Evolutionary conservation across 2,329 filamentous ascomycete genomes (phyloP).

Genomic region (Penicillium italicum): DNA sequence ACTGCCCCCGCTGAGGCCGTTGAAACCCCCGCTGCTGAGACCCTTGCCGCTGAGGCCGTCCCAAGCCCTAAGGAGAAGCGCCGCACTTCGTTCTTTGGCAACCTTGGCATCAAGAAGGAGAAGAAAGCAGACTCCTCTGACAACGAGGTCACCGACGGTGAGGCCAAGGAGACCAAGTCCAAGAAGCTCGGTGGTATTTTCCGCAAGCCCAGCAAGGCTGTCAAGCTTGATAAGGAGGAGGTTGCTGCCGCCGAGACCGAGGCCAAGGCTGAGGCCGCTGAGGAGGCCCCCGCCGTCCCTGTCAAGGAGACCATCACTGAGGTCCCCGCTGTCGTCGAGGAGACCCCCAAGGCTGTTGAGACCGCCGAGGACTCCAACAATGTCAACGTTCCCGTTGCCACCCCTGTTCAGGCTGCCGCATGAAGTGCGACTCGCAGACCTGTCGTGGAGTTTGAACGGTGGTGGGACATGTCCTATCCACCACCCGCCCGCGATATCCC

Average conservation of each 20-base stretch:
- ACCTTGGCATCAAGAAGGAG: slow-evolving; percentile 51
- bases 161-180: slow-evolving; percentile 41
- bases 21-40: slow-evolving; percentile 31
- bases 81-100: slow-evolving; percentile 54
- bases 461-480: slow-evolving; percentile 38
- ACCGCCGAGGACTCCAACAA: slow-evolving; percentile 34
- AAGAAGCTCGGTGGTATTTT: slow-evolving; percentile 48
- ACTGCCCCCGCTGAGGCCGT: slow-evolving; percentile 44
- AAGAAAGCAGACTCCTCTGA: slow-evolving; percentile 51
- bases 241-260: slow-evolving; percentile 32
- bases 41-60: slow-evolving; percentile 32
- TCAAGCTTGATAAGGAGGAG: slow-evolving; percentile 43
- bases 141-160: slow-evolving; percentile 46
- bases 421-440: slow-evolving; percentile 36
- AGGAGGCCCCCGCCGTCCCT: slow-evolving; percentile 22
- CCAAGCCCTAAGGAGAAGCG: slow-evolving; percentile 47
- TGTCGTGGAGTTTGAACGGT: slow-evolving; percentile 41
- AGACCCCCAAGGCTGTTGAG: slow-evolving; percentile 28
- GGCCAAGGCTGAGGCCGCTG: slow-evolving; percentile 32
- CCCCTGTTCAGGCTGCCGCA: slow-evolving; percentile 44
- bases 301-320: slow-evolving; percentile 26
- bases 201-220: slow-evolving; percentile 49
- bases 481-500: slow-evolving; percentile 24
- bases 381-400: slow-evolving; percentile 31
- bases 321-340: slow-evolving; percentile 14